phyloP scores from a whole-genome alignment of 257 asterid genomes.

The Eucommia ulmoides region DNA sequence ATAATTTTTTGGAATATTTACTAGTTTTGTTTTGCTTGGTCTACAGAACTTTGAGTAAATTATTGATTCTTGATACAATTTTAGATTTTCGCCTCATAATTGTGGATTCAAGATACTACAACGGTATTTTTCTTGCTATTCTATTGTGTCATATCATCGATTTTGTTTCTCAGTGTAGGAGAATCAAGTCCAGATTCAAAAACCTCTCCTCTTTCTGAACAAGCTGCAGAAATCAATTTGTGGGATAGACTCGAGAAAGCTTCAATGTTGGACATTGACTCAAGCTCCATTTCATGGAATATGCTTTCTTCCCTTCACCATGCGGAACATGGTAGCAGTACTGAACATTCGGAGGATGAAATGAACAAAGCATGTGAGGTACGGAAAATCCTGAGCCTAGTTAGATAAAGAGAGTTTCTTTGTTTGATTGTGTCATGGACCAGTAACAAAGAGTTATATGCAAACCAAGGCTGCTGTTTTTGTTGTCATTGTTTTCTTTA shows the following conservation, averaged over 20 bases:
- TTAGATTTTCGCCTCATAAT: neutral
- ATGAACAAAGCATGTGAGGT: slow-evolving; percentile 86
- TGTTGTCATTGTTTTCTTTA: slow-evolving; percentile 12
- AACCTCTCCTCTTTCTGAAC: slow-evolving; percentile 42
- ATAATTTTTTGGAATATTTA: no score
- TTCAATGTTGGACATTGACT: slow-evolving; percentile 70
- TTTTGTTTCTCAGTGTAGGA: slow-evolving; percentile 44
- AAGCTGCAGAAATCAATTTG: slow-evolving; percentile 56
- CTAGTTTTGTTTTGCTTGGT: neutral
- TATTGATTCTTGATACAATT: no score
- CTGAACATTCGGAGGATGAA: slow-evolving; percentile 95
- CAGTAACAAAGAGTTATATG: neutral
- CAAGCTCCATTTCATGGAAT: slow-evolving; percentile 74
- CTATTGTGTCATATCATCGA: slow-evolving; percentile 1
- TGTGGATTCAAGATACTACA: neutral
- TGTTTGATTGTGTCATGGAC: neutral
- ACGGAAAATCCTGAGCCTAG: slow-evolving; percentile 1
- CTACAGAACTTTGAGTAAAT: no score
- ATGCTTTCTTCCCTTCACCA: slow-evolving; percentile 88
- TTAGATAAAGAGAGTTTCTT: neutral
- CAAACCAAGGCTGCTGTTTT: no score
- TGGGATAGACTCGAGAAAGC: slow-evolving; percentile 97
- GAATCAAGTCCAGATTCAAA: slow-evolving; percentile 34
- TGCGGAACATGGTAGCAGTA: slow-evolving; percentile 72
- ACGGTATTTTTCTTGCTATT: neutral